Percentiles rank a stretch among this genome's conserved stretches.
Conservation (phyloP, 352 stramenopile species). For the Globisporangium spinosum region DNA sequence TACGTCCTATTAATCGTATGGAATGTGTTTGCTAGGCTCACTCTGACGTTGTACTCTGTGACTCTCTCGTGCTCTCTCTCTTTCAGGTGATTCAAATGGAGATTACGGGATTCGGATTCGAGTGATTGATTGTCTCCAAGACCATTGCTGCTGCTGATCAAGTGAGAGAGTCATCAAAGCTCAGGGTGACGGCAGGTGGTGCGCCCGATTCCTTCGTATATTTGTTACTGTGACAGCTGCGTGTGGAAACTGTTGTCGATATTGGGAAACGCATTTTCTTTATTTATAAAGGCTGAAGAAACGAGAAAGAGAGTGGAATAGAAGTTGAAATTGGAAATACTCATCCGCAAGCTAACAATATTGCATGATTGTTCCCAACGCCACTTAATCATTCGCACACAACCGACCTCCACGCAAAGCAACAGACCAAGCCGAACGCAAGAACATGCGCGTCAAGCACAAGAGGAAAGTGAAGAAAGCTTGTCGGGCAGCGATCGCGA, state of each 20-base stretch:
- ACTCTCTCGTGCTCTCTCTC: slow-evolving; percentile 19
- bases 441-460: slow-evolving; percentile 1
- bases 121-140: slow-evolving; percentile 16
- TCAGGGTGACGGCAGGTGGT: not conserved
- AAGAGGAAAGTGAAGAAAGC: slow-evolving; percentile 15
- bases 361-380: not conserved
- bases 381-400: not conserved
- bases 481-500: not conserved
- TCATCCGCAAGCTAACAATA: not conserved
- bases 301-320: not conserved
- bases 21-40: not conserved
- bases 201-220: not conserved
- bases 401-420: not conserved
- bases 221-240: not conserved
- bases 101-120: slow-evolving; percentile 76
- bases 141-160: not conserved
- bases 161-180: not conserved
- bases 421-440: not conserved
- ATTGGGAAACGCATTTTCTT: not conserved
- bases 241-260: not conserved
- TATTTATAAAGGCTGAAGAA: slow-evolving; percentile 6
- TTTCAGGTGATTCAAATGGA: slow-evolving; percentile 79
- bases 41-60: slow-evolving; percentile 40
- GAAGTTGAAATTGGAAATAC: not conserved
- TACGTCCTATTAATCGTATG: slow-evolving; percentile 35